phyloP scores from a whole-genome alignment of 352 stramenopile genomes.

The Pythium periplocum region DNA sequence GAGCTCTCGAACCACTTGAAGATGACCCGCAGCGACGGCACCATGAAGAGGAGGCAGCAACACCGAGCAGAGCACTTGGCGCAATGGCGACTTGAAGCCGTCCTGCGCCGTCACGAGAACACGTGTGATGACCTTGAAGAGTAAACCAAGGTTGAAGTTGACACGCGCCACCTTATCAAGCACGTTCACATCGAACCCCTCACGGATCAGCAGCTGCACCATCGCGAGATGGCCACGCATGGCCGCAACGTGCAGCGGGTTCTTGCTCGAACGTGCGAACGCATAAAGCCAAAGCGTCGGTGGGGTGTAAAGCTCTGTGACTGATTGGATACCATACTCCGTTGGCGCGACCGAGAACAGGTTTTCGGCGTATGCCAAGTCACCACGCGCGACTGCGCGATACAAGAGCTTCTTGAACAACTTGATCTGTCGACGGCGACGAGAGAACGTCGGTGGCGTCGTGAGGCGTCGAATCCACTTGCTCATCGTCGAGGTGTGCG shows the following conservation, averaged over 20 bases:
- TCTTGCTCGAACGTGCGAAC: conserved; percentile 66
- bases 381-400: conserved; percentile 44
- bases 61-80: conserved; percentile 50
- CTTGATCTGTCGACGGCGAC: conserved; percentile 25
- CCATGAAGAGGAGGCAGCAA: conserved; percentile 65
- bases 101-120: conserved; percentile 61
- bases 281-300: conserved; percentile 59
- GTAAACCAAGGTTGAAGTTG: conserved; percentile 69
- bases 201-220: conserved; percentile 47
- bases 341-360: conserved; percentile 29
- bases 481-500: conserved; percentile 48
- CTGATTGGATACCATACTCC: conserved; percentile 27
- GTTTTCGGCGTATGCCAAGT: conserved; percentile 33
- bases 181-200: conserved; percentile 57
- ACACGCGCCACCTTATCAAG: conserved; percentile 75
- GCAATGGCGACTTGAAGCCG: conserved; percentile 39
- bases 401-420: conserved; percentile 65
- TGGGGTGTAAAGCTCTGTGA: conserved; percentile 36
- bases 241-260: conserved; percentile 69
- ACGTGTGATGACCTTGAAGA: conserved; percentile 67
- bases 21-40: conserved; percentile 54
- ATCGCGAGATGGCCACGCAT: conserved; percentile 47
- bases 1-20: conserved; percentile 54
- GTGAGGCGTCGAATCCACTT: not conserved
- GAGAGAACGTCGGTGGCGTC: not conserved